Percentiles rank a stretch among this genome's conserved stretches.
These are phyloP conservation scores for Penicillium pancosmium DNA, from an alignment of 495 filamentous ascomycete species.

Conservation along the genomic window DNA sequence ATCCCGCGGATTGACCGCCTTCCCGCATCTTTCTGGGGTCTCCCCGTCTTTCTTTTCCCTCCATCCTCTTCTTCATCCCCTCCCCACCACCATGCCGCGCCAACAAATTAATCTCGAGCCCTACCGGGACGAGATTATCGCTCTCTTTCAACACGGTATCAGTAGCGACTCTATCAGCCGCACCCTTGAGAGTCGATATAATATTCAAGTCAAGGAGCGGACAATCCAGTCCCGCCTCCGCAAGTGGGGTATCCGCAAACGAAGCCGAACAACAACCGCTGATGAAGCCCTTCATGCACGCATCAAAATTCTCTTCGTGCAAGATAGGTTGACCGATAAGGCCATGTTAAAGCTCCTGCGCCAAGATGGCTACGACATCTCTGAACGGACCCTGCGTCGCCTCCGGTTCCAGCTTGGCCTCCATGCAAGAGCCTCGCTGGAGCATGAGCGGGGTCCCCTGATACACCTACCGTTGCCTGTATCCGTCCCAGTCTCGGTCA, in stretches of 20 bases:
- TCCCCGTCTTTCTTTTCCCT: not conserved
- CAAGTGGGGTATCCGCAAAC: constrained; percentile 36
- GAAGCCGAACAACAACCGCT: constrained; percentile 31
- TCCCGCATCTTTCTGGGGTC: constrained; percentile 1
- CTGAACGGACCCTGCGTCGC: constrained; percentile 29
- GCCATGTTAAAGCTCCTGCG: constrained; percentile 31
- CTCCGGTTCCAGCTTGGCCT: constrained; percentile 32
- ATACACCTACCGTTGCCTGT: constrained; percentile 9
- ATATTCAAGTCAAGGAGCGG: constrained; percentile 33
- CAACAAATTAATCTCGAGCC: constrained; percentile 36
- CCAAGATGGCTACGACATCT: constrained; percentile 33
- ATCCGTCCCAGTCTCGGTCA: constrained; percentile 8
- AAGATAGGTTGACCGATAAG: constrained; percentile 32
- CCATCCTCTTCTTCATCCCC: not conserved
- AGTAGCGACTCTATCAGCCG: constrained; percentile 34
- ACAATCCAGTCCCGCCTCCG: constrained; percentile 33
- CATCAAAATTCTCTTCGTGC: constrained; percentile 29
- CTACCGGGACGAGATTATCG: constrained; percentile 32
- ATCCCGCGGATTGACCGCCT: constrained; percentile 26
- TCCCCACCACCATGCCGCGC: constrained; percentile 23
- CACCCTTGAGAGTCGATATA: constrained; percentile 28
- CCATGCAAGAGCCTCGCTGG: constrained; percentile 27
- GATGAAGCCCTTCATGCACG: constrained; percentile 32
- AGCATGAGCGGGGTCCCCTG: constrained; percentile 13
- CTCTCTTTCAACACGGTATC: constrained; percentile 28